Base-by-base conservation (phyloP, 768 basidiomycete genomes). In the Boletus bicolor region DNA sequence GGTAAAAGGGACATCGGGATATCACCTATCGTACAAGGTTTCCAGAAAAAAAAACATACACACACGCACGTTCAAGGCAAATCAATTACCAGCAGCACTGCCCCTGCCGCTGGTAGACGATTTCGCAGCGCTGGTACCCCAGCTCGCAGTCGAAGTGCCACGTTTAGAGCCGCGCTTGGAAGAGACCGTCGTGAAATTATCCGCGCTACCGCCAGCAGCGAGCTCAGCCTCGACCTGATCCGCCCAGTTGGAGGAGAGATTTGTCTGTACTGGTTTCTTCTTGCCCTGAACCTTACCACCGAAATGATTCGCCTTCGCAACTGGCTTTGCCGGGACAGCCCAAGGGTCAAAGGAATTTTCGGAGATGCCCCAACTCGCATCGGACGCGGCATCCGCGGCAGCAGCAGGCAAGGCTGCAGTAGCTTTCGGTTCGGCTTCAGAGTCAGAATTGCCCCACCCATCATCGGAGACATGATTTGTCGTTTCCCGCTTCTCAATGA, bases 101-200 rank as follows among this genome's bases (percentile, higher is more conserved):
- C 68, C 69, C 68, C 68, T 72, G 14, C 70, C 68, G 12, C 64
- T 58, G 24, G 58, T 61, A 5, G 67, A 64, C 43, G 59, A 57
- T 42, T 64, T 62, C 14, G 58, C 51, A 14, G 45, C 2, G 10
- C 49, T 58, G 36, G 51, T 35, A 7, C 44, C 60, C 50, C 57
- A 46, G 28, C 53, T 44, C 26, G 65, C 7, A n/a, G 56, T 55
- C 15, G 59, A 59, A 14, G 45, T 39, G 21, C 68, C 49, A 10
- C 55, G 61, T 15, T 54, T 64, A 14, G 55, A 28, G 14, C 51
- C 36, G 11, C 53, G 59, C 26, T 64, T 70, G 42, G 56, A 52
- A n/a, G 51, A 8, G 42, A 48, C 49, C 36, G 38, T 32, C 14
- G 52, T 54, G 39, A 49, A 56, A 3, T 14, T 37, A 30, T 42